Conservation (phyloP, 177 flowering plant genomes). For the Vitis hybrid region DNA sequence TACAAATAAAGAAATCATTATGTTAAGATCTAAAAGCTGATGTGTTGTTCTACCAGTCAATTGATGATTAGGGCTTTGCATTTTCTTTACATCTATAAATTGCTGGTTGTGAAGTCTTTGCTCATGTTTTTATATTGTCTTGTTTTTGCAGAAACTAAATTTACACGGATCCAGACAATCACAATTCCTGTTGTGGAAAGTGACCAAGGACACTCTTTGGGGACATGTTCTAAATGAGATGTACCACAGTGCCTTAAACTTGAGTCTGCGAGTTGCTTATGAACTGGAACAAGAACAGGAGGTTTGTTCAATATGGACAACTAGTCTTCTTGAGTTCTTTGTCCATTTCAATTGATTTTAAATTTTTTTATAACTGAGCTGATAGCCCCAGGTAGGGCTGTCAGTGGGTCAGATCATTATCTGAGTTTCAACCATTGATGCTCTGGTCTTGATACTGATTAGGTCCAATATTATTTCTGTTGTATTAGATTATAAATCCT, state of each 20-base stretch:
- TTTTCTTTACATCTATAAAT: not conserved
- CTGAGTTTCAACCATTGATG: too few species aligned
- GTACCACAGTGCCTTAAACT: conserved; percentile 85
- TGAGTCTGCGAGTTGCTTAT: conserved; percentile 46
- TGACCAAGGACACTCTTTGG: conserved; percentile 45
- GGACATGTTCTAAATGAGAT: conserved; percentile 64
- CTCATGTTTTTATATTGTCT: not conserved
- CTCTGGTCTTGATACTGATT: too few species aligned
- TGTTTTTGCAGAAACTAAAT: conserved; percentile 52
- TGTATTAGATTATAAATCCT: too few species aligned
- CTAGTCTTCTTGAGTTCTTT: not conserved
- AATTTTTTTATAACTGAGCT: not conserved
- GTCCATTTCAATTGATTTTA: not conserved
- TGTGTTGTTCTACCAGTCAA: too few species aligned
- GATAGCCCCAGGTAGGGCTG: too few species aligned
- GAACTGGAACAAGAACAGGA: conserved; percentile 66
- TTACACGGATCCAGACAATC: conserved; percentile 27
- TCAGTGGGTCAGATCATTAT: too few species aligned
- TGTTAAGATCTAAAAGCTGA: too few species aligned
- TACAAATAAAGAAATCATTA: too few species aligned
- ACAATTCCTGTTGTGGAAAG: conserved; percentile 61
- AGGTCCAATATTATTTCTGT: too few species aligned
- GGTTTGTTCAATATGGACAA: conserved; percentile 37
- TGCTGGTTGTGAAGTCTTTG: not conserved
- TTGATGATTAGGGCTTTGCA: not conserved